Percentiles rank a stretch among this genome's conserved stretches.
phyloP scores from a whole-genome alignment of 2,329 filamentous ascomycete species.

The Botrytis galanthina region DNA sequence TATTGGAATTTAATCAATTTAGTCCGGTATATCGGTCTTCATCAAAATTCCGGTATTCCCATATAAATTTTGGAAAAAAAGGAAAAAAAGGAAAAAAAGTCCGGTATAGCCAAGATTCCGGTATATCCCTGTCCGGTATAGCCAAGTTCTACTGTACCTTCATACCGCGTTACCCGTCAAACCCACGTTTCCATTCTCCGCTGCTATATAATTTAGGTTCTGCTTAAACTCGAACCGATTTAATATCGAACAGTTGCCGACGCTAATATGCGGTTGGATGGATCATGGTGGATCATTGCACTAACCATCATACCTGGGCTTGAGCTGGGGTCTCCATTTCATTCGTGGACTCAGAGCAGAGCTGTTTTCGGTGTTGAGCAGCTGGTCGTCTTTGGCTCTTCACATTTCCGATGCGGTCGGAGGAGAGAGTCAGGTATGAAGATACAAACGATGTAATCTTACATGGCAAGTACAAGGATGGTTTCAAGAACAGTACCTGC shows the following conservation, averaged over 20 bases:
- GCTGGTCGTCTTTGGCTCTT: no score
- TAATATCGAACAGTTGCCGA: conserved; percentile 3
- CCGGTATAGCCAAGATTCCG: no score
- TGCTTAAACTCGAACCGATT: background rate
- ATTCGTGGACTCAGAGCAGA: background rate
- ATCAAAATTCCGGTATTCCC: no score
- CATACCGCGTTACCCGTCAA: background rate
- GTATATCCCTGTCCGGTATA: no score
- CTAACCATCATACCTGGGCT: background rate
- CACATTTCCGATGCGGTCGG: background rate
- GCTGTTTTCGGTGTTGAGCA: background rate
- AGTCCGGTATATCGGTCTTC: no score
- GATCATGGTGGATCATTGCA: background rate
- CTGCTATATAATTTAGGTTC: background rate
- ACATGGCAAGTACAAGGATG: background rate
- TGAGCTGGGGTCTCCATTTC: background rate
- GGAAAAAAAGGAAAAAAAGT: no score
- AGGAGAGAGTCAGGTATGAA: background rate
- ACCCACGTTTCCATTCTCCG: background rate
- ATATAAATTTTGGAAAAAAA: no score
- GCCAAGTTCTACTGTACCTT: no score
- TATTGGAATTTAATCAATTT: no score
- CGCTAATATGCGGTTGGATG: background rate
- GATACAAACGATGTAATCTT: background rate
- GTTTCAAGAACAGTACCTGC: background rate